Conservation (phyloP, 306 rosid species). For the Quillaja saponaria region DNA sequence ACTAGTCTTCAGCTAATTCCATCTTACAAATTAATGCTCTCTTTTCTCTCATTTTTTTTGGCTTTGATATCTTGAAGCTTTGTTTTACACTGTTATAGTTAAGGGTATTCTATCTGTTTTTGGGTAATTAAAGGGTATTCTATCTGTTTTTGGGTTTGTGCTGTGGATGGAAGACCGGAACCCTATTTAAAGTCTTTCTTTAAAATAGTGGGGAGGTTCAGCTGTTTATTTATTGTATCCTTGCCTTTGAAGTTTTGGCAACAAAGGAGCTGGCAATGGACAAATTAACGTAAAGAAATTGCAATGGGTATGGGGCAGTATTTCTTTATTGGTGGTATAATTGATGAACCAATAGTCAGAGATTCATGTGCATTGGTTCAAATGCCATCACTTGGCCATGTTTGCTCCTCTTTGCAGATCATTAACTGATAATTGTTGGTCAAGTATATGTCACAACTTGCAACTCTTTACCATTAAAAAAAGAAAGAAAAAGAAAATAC, state of each 20-base stretch:
- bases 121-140: conserved; percentile 2
- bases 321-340: no score
- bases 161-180: neutral
- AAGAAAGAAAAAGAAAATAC: no score
- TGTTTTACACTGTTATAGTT: conserved; percentile 13
- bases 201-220: neutral
- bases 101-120: neutral
- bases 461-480: no score
- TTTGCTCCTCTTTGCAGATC: no score
- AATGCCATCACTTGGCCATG: no score
- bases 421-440: no score
- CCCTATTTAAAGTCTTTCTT: conserved; percentile 11
- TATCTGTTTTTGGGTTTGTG: neutral
- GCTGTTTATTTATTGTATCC: conserved; percentile 19
- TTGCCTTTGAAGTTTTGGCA: neutral
- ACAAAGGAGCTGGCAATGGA: no score
- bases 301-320: no score
- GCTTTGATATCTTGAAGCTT: neutral
- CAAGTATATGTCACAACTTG: no score
- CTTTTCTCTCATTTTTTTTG: neutral
- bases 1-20: conserved; percentile 9
- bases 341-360: no score
- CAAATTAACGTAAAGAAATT: no score
- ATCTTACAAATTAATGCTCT: conserved; percentile 30
- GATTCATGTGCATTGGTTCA: no score